These are phyloP conservation scores for Tulasnella sp. DNA, from an alignment of 768 basidiomycete species.

Conservation along the genomic window DNA sequence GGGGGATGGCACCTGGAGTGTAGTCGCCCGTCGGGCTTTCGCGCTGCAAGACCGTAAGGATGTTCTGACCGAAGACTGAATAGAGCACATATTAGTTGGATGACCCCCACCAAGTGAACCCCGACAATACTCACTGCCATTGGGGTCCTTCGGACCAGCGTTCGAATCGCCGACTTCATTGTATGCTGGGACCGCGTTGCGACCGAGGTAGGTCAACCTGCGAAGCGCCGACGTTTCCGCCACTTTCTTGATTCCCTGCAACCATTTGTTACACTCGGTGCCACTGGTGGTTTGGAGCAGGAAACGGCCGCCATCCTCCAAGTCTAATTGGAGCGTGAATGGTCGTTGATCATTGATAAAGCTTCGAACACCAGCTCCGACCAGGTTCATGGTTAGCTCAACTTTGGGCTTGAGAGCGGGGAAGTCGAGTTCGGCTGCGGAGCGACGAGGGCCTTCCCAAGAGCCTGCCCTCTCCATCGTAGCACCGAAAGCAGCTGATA, in stretches of 20 bases:
- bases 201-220: constrained; percentile 78
- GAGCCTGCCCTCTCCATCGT: constrained; percentile 42
- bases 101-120: not conserved
- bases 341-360: constrained; percentile 82
- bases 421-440: constrained; percentile 77
- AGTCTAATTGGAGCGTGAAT: constrained; percentile 79
- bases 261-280: constrained; percentile 76
- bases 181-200: constrained; percentile 70
- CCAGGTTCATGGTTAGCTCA: constrained; percentile 70
- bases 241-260: constrained; percentile 70
- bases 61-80: constrained; percentile 75
- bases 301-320: constrained; percentile 86
- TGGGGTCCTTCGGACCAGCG: constrained; percentile 24
- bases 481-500: constrained; percentile 83
- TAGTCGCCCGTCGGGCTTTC: constrained; percentile 59
- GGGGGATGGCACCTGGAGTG: constrained; percentile 63
- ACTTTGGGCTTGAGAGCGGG: constrained; percentile 66
- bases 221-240: constrained; percentile 75
- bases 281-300: constrained; percentile 72
- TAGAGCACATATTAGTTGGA: not conserved
- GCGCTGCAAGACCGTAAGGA: constrained; percentile 67
- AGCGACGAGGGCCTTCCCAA: constrained; percentile 45
- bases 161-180: constrained; percentile 50
- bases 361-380: constrained; percentile 68
- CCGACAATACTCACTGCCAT: constrained; percentile 25